Evolutionary conservation across 1,284 basidiomycete species (phyloP).

Genomic region (Trametes pubescens): DNA sequence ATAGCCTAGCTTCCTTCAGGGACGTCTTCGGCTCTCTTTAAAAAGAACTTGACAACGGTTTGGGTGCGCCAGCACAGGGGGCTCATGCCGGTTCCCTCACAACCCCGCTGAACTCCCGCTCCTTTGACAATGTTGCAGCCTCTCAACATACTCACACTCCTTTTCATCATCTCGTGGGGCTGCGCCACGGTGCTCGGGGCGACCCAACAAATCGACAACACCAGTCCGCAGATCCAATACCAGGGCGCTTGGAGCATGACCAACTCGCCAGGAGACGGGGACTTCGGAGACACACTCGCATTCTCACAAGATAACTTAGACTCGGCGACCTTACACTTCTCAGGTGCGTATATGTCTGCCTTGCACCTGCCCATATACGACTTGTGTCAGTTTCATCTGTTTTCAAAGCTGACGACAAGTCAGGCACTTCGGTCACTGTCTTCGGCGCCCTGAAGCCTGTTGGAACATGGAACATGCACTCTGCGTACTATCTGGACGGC

Average conservation of each 20-base stretch:
- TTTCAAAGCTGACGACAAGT: background rate
- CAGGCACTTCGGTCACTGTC: slow-evolving; percentile 20
- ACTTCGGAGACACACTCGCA: background rate
- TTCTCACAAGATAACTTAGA: background rate
- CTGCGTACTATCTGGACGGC: slow-evolving; percentile 21
- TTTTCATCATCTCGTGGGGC: background rate
- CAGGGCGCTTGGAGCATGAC: background rate
- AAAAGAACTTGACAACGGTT: no score
- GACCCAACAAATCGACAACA: background rate
- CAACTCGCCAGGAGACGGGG: background rate
- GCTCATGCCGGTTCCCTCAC: no score
- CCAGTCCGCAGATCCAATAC: background rate
- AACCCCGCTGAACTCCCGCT: background rate
- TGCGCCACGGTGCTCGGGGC: background rate
- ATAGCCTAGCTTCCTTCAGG: no score
- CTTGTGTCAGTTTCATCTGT: no score
- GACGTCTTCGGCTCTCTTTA: no score
- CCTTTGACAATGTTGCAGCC: background rate
- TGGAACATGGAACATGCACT: slow-evolving; percentile 22
- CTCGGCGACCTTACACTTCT: background rate
- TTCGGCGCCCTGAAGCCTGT: slow-evolving; percentile 21
- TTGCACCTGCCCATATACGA: no score
- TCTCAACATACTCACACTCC: background rate
- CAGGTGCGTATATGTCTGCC: background rate
- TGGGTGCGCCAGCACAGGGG: no score